phyloP scores from a whole-genome alignment of 2,329 filamentous ascomycete genomes.

The Eutypa lata region DNA sequence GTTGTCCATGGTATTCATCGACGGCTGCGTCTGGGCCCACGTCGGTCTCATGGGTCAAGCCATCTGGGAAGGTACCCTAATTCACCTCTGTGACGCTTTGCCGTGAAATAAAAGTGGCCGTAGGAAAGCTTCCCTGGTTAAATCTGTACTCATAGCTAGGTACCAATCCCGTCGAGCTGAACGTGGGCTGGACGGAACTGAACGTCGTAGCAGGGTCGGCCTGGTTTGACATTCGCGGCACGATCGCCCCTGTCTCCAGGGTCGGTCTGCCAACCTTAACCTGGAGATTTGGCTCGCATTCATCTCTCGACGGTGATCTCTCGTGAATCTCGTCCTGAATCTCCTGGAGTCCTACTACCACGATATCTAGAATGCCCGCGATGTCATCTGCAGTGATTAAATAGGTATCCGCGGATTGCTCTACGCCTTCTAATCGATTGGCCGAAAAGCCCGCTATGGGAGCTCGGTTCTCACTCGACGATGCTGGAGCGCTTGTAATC shows the following conservation, averaged over 20 bases:
- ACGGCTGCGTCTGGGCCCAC: background rate
- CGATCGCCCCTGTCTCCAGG: slow-evolving; percentile 15
- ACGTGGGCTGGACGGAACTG: slow-evolving; percentile 22
- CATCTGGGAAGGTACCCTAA: slow-evolving; percentile 19
- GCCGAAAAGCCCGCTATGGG: background rate
- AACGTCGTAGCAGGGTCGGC: slow-evolving; percentile 29
- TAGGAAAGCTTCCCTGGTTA: slow-evolving; percentile 2
- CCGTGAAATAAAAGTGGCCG: slow-evolving; percentile 26
- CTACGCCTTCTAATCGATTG: background rate
- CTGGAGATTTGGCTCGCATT: slow-evolving; percentile 19
- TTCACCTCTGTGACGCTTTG: slow-evolving; percentile 30
- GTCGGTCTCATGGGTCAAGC: slow-evolving; percentile 1
- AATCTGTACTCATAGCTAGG: background rate
- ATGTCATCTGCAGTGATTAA: slow-evolving; percentile 25
- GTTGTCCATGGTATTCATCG: background rate
- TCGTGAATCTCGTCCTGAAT: slow-evolving; percentile 10
- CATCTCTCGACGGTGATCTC: slow-evolving; percentile 7
- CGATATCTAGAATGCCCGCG: slow-evolving; percentile 27
- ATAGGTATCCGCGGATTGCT: slow-evolving; percentile 14
- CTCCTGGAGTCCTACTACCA: slow-evolving; percentile 20
- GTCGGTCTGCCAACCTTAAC: slow-evolving; percentile 14
- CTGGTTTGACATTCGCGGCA: slow-evolving; percentile 15
- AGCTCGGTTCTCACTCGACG: slow-evolving; percentile 7
- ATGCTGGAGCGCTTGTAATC: background rate
- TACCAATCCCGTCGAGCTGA: slow-evolving; percentile 12